phyloP scores from a whole-genome alignment of 495 filamentous ascomycete species.

The Articulospora tetracladia region DNA sequence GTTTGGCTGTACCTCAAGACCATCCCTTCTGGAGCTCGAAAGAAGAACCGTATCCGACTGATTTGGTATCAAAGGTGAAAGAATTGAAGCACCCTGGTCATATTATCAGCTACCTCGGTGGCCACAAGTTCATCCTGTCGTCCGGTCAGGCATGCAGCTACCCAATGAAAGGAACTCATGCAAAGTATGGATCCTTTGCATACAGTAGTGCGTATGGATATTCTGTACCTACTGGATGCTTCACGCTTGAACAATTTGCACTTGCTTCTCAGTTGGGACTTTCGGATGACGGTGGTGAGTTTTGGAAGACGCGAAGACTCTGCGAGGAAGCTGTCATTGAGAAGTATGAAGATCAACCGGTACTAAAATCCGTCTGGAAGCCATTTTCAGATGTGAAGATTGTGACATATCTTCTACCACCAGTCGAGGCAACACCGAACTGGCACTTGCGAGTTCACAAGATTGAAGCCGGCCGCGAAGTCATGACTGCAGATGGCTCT shows the following conservation, averaged over 20 bases:
- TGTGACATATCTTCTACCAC: constrained; percentile 61
- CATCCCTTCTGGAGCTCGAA: constrained; percentile 73
- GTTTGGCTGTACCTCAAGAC: constrained; percentile 58
- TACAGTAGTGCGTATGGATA: constrained; percentile 74
- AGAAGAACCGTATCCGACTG: constrained; percentile 57
- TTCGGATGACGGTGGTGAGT: constrained; percentile 73
- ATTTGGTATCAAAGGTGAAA: constrained; percentile 47
- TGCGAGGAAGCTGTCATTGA: constrained; percentile 38
- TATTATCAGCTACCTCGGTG: constrained; percentile 49
- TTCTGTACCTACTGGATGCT: constrained; percentile 70
- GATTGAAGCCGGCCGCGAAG: constrained; percentile 50
- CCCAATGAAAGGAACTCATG: constrained; percentile 72
- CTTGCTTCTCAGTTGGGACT: constrained; percentile 71
- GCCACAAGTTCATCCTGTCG: constrained; percentile 57
- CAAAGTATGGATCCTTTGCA: constrained; percentile 78
- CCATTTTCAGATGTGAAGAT: constrained; percentile 64
- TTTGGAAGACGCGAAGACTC: constrained; percentile 66
- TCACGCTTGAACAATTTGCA: constrained; percentile 70
- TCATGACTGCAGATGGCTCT: constrained; percentile 65
- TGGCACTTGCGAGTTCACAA: constrained; percentile 68
- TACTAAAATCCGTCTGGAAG: constrained; percentile 63
- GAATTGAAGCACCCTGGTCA: constrained; percentile 64
- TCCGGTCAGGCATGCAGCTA: constrained; percentile 77
- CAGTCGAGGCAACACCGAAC: constrained; percentile 45
- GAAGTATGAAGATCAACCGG: constrained; percentile 44